phyloP scores from a whole-genome alignment of 2,329 filamentous ascomycete species.

The Daldinia sp. region DNA sequence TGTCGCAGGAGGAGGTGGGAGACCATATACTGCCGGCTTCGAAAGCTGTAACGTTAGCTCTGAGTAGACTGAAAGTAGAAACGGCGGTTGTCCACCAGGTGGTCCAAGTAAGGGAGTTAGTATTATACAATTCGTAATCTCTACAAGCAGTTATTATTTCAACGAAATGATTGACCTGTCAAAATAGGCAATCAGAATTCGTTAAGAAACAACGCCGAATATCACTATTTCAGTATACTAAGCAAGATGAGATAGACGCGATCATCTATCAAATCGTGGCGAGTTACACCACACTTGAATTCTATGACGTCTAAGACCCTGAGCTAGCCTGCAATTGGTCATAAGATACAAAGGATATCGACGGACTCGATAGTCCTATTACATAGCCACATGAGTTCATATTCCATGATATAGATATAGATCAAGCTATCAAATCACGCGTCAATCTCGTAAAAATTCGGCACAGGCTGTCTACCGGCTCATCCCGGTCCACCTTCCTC shows the following conservation, averaged over 20 bases:
- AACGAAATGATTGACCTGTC: not conserved
- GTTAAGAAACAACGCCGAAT: not conserved
- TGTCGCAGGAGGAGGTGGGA: not conserved
- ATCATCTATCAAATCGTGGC: not conserved
- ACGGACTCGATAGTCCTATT: not conserved
- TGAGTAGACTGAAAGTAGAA: not conserved
- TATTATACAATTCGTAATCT: not conserved
- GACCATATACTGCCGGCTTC: not conserved
- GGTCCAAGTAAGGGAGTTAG: not conserved
- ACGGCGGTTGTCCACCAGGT: not conserved
- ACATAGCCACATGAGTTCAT: not conserved
- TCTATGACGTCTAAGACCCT: not conserved
- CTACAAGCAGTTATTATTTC: too few species aligned
- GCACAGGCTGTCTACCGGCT: not conserved
- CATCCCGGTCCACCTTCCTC: too few species aligned
- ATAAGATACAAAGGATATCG: not conserved
- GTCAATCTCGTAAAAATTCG: not conserved
- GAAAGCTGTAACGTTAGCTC: not conserved
- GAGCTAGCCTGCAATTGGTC: not conserved
- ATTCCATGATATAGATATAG: not conserved
- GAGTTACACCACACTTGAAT: not conserved
- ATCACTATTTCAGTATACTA: not conserved
- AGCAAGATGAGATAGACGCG: not conserved
- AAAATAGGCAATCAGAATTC: not conserved
- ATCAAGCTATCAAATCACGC: not conserved